Base-by-base conservation (phyloP, 306 rosid species). In the Begonia loranthoides region DNA sequence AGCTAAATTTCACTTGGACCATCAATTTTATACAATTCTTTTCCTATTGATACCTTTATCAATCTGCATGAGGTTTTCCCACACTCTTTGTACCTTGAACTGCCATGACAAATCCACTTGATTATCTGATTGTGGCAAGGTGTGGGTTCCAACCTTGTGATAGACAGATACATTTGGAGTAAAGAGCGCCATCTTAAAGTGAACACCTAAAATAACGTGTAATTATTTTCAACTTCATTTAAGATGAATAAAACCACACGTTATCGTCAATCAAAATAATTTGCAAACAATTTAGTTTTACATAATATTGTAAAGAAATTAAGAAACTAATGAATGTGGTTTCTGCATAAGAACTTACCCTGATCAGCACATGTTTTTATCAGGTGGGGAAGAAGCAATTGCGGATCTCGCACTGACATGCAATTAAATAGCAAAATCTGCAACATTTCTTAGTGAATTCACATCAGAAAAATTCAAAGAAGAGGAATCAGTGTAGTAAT, bases 391-490 rank as follows among this genome's bases (percentile, higher is more conserved):
- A 90, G 94, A 63, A 90, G 97, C 57, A 85, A 48, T 52, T 80
- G 79, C 44, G 95, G 97, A 72, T 85, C 87, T 60, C 97, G 73
- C 56, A 82, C 92, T 4, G 97, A 62, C 97, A 90, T 73, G 60
- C 97, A 90, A 74, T 90, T 90, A 77, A 90, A 90, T 68, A 90
- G 76, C 68, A 90, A 72, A 64, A 90, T 83, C 95, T 90, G 81
- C 74, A 82, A 45, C 52, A 52, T 48, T 54, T 24, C 1, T 39
- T 50, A 60, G 49, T 5, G 36, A 28, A 28, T 28, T 44, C 62
- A 66, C 50, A 40, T 55, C 45, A 65, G 55, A 13, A 51, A 39
- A 59, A 48, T 50, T 56, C 50, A 43, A 66, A 22, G 56, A 65
- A 58, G 45, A 45, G 52, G 43, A 45, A 43, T 13, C 44, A 6